Evolutionary conservation across 306 rosid genomes (phyloP).

Genomic region (Rosa chinensis): DNA sequence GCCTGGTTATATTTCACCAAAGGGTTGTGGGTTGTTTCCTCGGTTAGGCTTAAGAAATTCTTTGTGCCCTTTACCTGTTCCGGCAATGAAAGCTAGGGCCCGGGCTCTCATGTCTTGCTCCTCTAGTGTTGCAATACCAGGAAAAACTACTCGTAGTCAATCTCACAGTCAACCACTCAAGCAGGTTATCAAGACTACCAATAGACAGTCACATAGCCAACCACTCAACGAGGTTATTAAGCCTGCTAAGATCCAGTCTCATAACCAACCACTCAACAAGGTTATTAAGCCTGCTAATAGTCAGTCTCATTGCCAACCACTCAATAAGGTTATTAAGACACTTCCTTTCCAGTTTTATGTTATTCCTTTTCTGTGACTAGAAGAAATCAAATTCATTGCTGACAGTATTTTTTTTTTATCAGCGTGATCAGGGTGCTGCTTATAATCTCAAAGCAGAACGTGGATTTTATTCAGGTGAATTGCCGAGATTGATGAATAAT

Average conservation of each 20-base stretch:
- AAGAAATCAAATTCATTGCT: slow-evolving; percentile 7
- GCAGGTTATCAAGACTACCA: slow-evolving; percentile 2
- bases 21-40: slow-evolving; percentile 80
- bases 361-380: neutral
- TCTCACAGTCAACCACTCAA: slow-evolving; percentile 60
- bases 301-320: slow-evolving; percentile 52
- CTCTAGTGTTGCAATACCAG: slow-evolving; percentile 36
- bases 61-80: slow-evolving; percentile 58
- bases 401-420: slow-evolving; percentile 19
- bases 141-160: slow-evolving; percentile 40
- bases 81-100: slow-evolving; percentile 55
- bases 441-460: slow-evolving; percentile 44
- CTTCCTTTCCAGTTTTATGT: slow-evolving; percentile 6
- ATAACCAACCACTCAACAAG: slow-evolving; percentile 45
- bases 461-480: slow-evolving; percentile 40
- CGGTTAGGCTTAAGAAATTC: slow-evolving; percentile 65
- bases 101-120: slow-evolving; percentile 35
- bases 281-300: neutral
- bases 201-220: slow-evolving; percentile 48
- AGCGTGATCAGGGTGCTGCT: slow-evolving; percentile 60
- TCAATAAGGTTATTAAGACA: slow-evolving; percentile 58
- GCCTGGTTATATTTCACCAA: slow-evolving; percentile 46
- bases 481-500: slow-evolving; percentile 46
- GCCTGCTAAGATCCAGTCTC: slow-evolving; percentile 36
- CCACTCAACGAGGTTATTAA: slow-evolving; percentile 39